These are phyloP conservation scores for Penicillium paneum DNA, from an alignment of 2,329 filamentous ascomycete species.

Conservation along the genomic window DNA sequence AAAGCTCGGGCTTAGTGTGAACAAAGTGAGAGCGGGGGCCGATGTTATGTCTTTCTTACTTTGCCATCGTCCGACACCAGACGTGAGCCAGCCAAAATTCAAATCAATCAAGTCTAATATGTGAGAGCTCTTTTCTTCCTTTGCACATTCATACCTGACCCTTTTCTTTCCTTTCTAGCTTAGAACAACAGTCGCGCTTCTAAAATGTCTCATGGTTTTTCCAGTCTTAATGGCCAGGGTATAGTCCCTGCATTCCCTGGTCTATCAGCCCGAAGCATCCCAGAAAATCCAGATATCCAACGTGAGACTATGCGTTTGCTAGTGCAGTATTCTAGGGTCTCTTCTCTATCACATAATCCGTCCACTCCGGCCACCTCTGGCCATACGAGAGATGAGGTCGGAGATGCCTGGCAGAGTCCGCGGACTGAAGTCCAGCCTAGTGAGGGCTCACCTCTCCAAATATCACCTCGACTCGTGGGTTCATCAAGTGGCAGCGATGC, in stretches of 20 bases:
- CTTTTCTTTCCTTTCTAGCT: background rate
- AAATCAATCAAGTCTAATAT: background rate
- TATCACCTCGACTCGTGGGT: background rate
- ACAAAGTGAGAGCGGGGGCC: background rate
- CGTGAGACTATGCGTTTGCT: slow-evolving; percentile 1
- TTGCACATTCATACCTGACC: background rate
- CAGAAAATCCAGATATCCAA: slow-evolving; percentile 1
- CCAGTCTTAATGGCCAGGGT: background rate
- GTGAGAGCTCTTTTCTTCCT: background rate
- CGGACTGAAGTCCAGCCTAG: background rate
- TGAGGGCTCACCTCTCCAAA: background rate
- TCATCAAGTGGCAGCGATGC: background rate
- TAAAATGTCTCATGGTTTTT: background rate
- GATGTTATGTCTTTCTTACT: slow-evolving; percentile 8
- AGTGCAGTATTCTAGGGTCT: background rate
- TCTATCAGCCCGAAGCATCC: slow-evolving; percentile 2
- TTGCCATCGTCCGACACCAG: background rate
- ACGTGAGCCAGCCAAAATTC: background rate
- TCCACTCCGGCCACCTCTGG: background rate
- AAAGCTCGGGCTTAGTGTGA: background rate
- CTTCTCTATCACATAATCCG: background rate
- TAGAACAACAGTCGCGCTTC: background rate
- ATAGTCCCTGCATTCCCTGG: slow-evolving; percentile 2
- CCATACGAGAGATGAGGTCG: background rate
- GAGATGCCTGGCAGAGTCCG: background rate